Evolutionary conservation across 495 filamentous ascomycete genomes (phyloP), one percentile per base, ranked within the genome.

Genomic region (Aspergillus baeticus): DNA sequence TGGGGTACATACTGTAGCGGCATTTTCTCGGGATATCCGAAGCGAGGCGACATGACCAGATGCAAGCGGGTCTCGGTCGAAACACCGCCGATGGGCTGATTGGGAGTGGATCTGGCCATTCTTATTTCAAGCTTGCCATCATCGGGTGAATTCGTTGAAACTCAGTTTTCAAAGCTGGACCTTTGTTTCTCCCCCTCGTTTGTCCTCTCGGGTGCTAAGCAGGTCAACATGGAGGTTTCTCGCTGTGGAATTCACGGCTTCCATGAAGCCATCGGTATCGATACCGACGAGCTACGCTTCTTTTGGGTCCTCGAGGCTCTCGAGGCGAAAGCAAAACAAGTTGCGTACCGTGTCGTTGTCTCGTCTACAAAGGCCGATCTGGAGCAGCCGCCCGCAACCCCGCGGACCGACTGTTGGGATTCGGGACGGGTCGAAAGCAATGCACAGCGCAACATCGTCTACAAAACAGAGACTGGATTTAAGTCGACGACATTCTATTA

Each of bases 241-340:
- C 64, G 67, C 26, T 65, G 62, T 38, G 67, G 67, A 0, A 67
- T 69, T 57, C 67, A 69, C 50, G 67, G 67, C 5, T 67, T 67
- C 54, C 60, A 67, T 17, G 67, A 69, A 36, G 58, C 60, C 10
- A 53, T 69, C 23, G 67, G 67, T 18, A 63, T 69, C 29, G 67
- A 67, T 35, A 37, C 57, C 15, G 62, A 69, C 35, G 64, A 67
- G 43, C 51, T 69, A 0, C 60, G 67, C 13, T 63, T 69, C 51
- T 67, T 56, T 37, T 69, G 67, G 64, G 54, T 48, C 6, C 36
- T 69, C 13, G 55, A 58, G 11, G 56, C 45, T 34, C 15, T 43
- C 21, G 37, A 54, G 1, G 15, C 38, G 6, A 14, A 41, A 33
- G 46, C 58, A 3, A 31, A 18, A 5, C 67, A 69, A 51, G 26